Conservation (phyloP, 2,329 filamentous ascomycete genomes). For the Alternaria solani region DNA sequence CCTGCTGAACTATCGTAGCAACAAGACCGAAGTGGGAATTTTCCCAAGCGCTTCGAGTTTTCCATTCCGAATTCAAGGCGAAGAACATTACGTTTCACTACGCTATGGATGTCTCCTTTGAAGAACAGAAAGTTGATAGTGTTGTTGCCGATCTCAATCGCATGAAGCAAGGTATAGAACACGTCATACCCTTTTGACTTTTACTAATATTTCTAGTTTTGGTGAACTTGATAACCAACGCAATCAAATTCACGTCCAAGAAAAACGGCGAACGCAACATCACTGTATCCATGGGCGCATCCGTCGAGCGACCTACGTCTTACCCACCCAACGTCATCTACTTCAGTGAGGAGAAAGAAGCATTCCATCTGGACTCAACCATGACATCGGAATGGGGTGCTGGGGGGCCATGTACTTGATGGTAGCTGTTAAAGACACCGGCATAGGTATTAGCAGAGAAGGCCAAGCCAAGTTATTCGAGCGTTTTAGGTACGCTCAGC, state of each 20-base stretch:
- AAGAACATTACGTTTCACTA: conserved; percentile 51
- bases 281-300: conserved; percentile 53
- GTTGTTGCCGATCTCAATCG: conserved; percentile 50
- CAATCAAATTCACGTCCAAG: conserved; percentile 57
- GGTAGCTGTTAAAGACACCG: conserved; percentile 55
- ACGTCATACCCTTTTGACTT: rapidly evolving
- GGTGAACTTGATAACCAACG: conserved; percentile 56
- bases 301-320: conserved; percentile 46
- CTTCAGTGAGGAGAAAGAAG: conserved; percentile 48
- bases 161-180: conserved; percentile 46
- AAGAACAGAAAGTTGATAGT: conserved; percentile 48
- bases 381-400: conserved; percentile 53
- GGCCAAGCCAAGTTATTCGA: conserved; percentile 55
- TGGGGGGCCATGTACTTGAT: conserved; percentile 53
- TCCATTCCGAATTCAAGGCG: conserved; percentile 51
- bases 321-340: conserved; percentile 57
- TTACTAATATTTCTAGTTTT: conserved; percentile 45
- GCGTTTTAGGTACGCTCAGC: conserved; percentile 48
- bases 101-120: conserved; percentile 53
- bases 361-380: conserved; percentile 53
- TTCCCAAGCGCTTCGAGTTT: conserved; percentile 50
- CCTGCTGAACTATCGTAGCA: conserved; percentile 24
- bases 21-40: conserved; percentile 51
- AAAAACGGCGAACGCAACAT: conserved; percentile 52
- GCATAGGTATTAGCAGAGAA: conserved; percentile 53